Base-by-base conservation (phyloP, 2,329 filamentous ascomycete genomes). In the Fusarium nisikadoi region DNA sequence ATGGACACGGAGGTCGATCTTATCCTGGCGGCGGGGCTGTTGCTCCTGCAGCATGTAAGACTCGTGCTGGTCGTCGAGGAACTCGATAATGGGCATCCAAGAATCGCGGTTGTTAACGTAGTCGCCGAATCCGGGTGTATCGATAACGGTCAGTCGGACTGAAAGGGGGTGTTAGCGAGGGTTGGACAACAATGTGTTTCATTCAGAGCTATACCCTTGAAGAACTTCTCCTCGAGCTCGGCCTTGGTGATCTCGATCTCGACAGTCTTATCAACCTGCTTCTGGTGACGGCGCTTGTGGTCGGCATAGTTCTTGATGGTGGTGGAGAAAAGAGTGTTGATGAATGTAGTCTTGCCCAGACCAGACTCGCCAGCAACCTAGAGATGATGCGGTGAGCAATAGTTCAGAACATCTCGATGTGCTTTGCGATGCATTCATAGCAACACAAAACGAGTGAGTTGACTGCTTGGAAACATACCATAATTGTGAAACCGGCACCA, bases 261-360 rank as follows among this genome's bases (percentile, higher is more conserved):
- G 75, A 99, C 96, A 16, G 96, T 99, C 90, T 98, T 98, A 88
- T 99, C 96, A 77, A 98, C 91, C 88, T 99, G 96, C 91, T 99
- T 99, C 86, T 96, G 94, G 85, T 99, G 96, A 81, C 96, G 94
- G 85, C 94, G 93, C 90, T 97, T 97, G 90, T 99, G 95, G 85
- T 99, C 96, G 89, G 96, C 96, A 84, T 99, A 99, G 90, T 98
- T 99, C 90, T 99, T 99, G 90, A 99, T 99, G 79, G 96, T 99
- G 76, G 97, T 99, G 72, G 96, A 99, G 90, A 99, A 99, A 70
- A 99, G 92, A 68, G 96, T 99, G 91, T 99, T 99, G 91, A 99
- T 98, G 86, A 99, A 99, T 80, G 96, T 99, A 31, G 97, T 99
- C 91, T 99, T 99, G 88, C 96, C 96, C 78, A 98, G 87, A 81